Conservation (phyloP, 331 rosid species). For the Phaseolus coccineus region DNA sequence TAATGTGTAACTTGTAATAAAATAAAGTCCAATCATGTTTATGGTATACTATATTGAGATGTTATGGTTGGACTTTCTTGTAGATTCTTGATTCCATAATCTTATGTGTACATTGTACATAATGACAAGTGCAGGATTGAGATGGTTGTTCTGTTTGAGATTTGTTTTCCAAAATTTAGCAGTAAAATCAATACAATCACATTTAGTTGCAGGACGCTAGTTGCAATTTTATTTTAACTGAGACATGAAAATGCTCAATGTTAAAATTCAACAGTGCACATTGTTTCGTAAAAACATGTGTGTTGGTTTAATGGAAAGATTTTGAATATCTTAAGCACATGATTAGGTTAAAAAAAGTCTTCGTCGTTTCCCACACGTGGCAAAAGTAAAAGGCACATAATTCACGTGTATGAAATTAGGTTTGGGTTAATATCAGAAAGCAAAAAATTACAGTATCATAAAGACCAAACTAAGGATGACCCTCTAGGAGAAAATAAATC, state of each 20-base stretch:
- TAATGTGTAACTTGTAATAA: constrained; percentile 37
- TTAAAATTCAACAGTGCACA: neutral
- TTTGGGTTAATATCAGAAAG: too few relatives aligned
- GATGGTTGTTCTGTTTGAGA: constrained; percentile 38
- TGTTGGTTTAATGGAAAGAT: neutral
- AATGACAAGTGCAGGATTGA: constrained; percentile 39
- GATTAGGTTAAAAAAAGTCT: neutral
- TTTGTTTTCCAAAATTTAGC: constrained; percentile 13
- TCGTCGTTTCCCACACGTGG: neutral
- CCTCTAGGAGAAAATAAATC: too few relatives aligned
- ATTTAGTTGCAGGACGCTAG: neutral
- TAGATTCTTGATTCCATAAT: constrained; percentile 41
- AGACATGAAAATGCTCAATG: neutral
- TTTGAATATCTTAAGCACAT: neutral
- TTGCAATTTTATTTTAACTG: neutral
- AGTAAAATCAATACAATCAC: neutral
- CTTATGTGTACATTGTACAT: constrained; percentile 41
- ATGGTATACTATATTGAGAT: constrained; percentile 15
- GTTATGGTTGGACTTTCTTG: constrained; percentile 45
- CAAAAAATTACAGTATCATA: too few relatives aligned
- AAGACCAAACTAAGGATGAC: too few relatives aligned
- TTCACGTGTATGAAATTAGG: too few relatives aligned
- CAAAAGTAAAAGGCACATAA: neutral
- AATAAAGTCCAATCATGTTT: constrained; percentile 31
- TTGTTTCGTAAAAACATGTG: neutral